A percentile compares a stretch with the other conserved stretches of the same genome.
These are phyloP conservation scores for Rhodotorula sp. DNA, from an alignment of 1,284 basidiomycete genomes.

Conservation along the genomic window DNA sequence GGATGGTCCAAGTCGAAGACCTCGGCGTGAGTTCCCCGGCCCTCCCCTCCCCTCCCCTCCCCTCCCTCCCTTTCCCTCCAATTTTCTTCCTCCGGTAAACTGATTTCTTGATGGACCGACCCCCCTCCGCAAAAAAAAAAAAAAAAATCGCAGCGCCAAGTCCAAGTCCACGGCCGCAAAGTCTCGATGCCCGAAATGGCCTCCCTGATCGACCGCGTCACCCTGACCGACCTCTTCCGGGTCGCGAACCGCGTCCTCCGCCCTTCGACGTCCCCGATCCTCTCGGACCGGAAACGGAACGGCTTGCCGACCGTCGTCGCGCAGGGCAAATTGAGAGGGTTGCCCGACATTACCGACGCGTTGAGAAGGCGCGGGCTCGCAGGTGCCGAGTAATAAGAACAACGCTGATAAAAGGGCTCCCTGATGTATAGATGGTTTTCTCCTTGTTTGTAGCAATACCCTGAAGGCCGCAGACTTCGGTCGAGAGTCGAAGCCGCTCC, in stretches of 20 bases:
- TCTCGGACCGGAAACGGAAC: slow-evolving; percentile 48
- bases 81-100: neutral
- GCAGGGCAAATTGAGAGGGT: slow-evolving; percentile 49
- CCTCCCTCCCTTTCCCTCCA: neutral
- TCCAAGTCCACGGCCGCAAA: slow-evolving; percentile 86
- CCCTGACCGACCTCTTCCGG: slow-evolving; percentile 64
- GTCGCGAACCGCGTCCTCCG: slow-evolving; percentile 71
- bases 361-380: slow-evolving; percentile 29
- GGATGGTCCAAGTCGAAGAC: slow-evolving; percentile 86
- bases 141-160: slow-evolving; percentile 57
- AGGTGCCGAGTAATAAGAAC: slow-evolving; percentile 4
- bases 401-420: neutral
- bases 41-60: neutral
- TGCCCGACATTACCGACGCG: slow-evolving; percentile 46
- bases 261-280: slow-evolving; percentile 32
- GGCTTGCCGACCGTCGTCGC: slow-evolving; percentile 54
- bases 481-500: too few species aligned
- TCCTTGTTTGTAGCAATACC: neutral
- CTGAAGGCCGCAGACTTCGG: too few species aligned
- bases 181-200: slow-evolving; percentile 90
- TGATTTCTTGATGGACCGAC: too few species aligned
- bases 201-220: slow-evolving; percentile 78
- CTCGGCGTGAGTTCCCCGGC: slow-evolving; percentile 67
- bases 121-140: too few species aligned
- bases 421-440: neutral